phyloP scores from a whole-genome alignment of 371 early-diverging fungal species.

The Mucor velutinosus region DNA sequence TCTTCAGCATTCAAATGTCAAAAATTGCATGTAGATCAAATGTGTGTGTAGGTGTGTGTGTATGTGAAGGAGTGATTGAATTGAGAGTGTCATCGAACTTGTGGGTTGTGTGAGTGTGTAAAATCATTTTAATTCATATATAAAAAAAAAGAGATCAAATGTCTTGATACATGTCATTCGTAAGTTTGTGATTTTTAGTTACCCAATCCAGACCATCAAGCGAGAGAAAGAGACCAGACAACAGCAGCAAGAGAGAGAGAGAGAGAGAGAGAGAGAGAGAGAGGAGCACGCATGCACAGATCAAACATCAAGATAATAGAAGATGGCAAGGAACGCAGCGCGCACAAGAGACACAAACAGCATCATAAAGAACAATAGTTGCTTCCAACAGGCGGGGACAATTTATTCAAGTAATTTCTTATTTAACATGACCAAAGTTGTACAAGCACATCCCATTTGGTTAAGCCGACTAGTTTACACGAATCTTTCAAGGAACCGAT shows the following conservation, averaged over 20 bases:
- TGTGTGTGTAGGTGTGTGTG: neutral
- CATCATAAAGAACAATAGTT: neutral
- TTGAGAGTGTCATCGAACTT: too few species aligned
- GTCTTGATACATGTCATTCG: too few species aligned
- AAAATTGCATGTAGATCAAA: neutral
- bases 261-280: neutral
- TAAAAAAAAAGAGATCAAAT: neutral
- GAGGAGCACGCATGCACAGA: neutral
- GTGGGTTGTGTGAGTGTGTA: neutral
- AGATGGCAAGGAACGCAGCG: neutral
- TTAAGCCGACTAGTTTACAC: neutral
- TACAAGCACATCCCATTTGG: neutral
- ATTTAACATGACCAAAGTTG: slow-evolving; percentile 1
- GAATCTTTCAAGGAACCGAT: neutral
- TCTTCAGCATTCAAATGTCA: neutral
- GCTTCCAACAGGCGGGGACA: neutral
- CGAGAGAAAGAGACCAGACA: neutral
- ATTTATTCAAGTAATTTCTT: neutral
- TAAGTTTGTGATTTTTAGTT: neutral
- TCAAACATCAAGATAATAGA: neutral
- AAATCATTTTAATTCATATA: neutral
- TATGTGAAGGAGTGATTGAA: neutral
- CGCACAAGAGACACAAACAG: neutral
- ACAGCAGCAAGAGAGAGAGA: neutral
- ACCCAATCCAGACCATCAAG: neutral